These are phyloP conservation scores for Pontederia crassipes DNA, from an alignment of 176 grass and related monocot genomes.

Conservation along the genomic window DNA sequence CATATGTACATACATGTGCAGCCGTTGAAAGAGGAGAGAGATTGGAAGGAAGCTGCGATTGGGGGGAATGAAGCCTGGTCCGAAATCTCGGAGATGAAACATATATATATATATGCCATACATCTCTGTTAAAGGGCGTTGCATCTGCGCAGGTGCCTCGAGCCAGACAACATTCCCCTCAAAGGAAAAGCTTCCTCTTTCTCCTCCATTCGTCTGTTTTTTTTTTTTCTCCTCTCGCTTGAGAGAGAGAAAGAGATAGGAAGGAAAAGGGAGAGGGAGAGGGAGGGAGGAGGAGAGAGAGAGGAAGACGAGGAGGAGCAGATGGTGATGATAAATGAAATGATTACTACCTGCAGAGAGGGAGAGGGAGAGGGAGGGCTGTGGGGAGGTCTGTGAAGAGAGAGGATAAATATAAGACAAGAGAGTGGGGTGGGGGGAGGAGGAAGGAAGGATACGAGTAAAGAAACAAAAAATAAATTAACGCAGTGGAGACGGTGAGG, in stretches of 20 bases:
- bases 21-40: not conserved
- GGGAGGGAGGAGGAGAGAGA: conserved; percentile 9
- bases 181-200: conserved; percentile 11
- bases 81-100: conserved; percentile 32
- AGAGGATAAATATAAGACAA: not conserved
- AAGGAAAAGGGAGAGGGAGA: conserved; percentile 1
- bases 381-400: not conserved
- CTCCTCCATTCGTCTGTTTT: not conserved
- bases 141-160: not conserved
- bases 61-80: conserved; percentile 99
- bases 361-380: not conserved
- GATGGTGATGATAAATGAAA: conserved; percentile 42
- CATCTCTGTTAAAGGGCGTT: too few relatives aligned
- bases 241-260: conserved; percentile 21
- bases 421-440: too few relatives aligned
- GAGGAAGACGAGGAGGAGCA: not conserved
- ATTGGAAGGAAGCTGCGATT: conserved; percentile 38
- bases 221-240: not conserved
- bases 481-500: conserved; percentile 22
- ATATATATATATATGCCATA: not conserved
- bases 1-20: too few relatives aligned
- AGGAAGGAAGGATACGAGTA: not conserved
- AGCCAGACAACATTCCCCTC: conserved; percentile 14
- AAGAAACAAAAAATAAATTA: conserved; percentile 63
- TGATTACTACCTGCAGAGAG: conserved; percentile 37